Base-by-base conservation (phyloP, 1,284 basidiomycete genomes). In the Melanopsichium pennsylvanicum region DNA sequence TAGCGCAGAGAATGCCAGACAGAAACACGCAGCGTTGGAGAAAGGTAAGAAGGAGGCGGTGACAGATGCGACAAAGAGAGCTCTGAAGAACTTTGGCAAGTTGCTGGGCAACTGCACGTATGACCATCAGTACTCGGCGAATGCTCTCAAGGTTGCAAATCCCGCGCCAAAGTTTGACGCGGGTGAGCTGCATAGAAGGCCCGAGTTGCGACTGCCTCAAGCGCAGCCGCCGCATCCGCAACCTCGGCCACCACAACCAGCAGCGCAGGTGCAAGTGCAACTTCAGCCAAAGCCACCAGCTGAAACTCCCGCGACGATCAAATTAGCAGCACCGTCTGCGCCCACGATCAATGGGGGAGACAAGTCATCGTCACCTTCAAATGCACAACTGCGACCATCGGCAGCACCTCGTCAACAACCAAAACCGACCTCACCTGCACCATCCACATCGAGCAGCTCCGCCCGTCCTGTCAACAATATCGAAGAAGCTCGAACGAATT, bases 11-110 rank as follows among this genome's bases (percentile, higher is more conserved):
- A 97, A 96, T 73, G 84, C 86, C 18, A 90, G 88, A 79, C 88
- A 88, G 52, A 97, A 95, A 81, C 92, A 87, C 0, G 86, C 86
- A 13, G 93, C 92, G 1, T 80, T 98, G 25, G 94, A 97, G 76
- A 98, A 98, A 87, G 95, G 93, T 54, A 95, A 96, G 85, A 98
- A 98, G 79, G 95, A 97, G 80, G 93, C 96, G 0, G 90, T 97
- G 0, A 98, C 95, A 0, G 95, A 98, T 74, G 94, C 86, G 0
- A 84, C 95, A 39, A 98, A 98, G 82, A 88, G 95, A 29, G 87
- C 92, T 0, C 84, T 98, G 18, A 86, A 92, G 42, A 92, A 89
- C 69, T 98, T 98, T 81, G 95, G 96, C 42, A 95, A 94, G 78
- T 84, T 97, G 1, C 85, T 97, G 10, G 95, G 8, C 18, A 96